Evolutionary conservation across 2,329 filamentous ascomycete species (phyloP).

Genomic region (Sarocladium kiliense): DNA sequence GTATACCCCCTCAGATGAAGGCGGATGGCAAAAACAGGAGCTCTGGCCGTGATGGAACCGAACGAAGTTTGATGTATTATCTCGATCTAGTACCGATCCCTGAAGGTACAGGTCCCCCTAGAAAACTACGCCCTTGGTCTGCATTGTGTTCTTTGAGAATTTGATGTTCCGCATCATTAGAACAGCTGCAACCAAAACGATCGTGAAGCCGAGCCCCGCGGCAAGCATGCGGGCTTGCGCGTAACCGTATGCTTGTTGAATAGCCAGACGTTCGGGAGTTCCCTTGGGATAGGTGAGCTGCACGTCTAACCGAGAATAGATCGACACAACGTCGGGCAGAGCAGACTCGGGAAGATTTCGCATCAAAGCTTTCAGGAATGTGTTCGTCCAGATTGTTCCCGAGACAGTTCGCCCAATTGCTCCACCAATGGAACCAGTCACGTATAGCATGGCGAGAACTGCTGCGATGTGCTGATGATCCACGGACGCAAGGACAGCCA

Average conservation of each 20-base stretch:
- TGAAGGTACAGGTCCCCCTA: too few relatives aligned
- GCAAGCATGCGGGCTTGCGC: slow-evolving; percentile 36
- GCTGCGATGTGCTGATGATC: slow-evolving; percentile 50
- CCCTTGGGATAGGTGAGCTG: slow-evolving; percentile 36
- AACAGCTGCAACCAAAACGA: slow-evolving; percentile 21
- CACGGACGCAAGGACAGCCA: slow-evolving; percentile 52
- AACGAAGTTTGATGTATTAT: too few relatives aligned
- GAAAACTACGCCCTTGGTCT: slow-evolving; percentile 25
- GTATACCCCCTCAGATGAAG: not conserved
- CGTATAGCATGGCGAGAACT: slow-evolving; percentile 39
- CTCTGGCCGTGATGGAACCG: not conserved
- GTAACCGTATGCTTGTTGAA: slow-evolving; percentile 41
- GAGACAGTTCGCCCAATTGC: slow-evolving; percentile 40
- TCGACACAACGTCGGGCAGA: slow-evolving; percentile 32
- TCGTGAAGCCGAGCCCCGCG: slow-evolving; percentile 26
- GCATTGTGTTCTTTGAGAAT: slow-evolving; percentile 23
- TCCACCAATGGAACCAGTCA: slow-evolving; percentile 38
- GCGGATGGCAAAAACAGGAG: not conserved
- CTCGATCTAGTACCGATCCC: too few relatives aligned
- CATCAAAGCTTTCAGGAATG: slow-evolving; percentile 28
- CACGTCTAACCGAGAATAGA: slow-evolving; percentile 28
- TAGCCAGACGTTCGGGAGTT: slow-evolving; percentile 33
- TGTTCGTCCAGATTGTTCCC: slow-evolving; percentile 38
- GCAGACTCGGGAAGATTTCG: slow-evolving; percentile 31
- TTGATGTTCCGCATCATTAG: slow-evolving; percentile 26